phyloP scores from a whole-genome alignment of 2,329 filamentous ascomycete species.

The Colletotrichum destructivum region DNA sequence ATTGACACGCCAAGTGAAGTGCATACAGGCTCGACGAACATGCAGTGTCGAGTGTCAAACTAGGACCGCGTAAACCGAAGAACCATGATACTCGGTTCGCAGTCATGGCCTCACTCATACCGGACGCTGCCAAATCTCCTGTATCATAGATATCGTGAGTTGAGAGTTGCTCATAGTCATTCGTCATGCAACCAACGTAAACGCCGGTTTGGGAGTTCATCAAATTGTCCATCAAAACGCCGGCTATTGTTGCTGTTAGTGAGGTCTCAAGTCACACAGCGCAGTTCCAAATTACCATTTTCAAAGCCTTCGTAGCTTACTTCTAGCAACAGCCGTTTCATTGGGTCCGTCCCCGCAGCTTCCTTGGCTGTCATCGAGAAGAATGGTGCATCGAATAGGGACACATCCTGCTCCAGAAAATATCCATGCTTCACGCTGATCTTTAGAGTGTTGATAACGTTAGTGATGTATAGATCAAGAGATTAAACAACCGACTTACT shows the following conservation, averaged over 20 bases:
- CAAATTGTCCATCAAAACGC: constrained; percentile 61
- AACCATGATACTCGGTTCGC: constrained; percentile 43
- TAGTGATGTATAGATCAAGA: neutral
- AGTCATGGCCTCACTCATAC: constrained; percentile 36
- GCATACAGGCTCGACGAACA: constrained; percentile 53
- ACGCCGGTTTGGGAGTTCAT: constrained; percentile 65
- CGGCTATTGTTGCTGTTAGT: constrained; percentile 54
- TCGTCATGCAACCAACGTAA: constrained; percentile 63
- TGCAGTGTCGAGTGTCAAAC: constrained; percentile 53
- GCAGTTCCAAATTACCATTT: constrained; percentile 50
- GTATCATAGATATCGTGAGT: constrained; percentile 61
- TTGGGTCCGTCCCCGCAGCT: constrained; percentile 64
- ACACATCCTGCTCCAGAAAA: constrained; percentile 63
- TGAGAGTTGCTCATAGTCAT: constrained; percentile 63
- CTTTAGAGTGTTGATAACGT: neutral
- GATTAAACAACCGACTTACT: constrained; percentile 1
- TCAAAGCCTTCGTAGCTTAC: constrained; percentile 54
- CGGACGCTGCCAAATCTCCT: constrained; percentile 47
- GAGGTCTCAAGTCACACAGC: neutral
- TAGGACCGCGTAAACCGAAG: constrained; percentile 50
- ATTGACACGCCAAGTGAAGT: constrained; percentile 51
- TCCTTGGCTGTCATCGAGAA: constrained; percentile 66
- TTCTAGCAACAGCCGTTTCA: constrained; percentile 54
- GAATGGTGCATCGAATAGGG: constrained; percentile 66
- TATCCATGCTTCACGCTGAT: constrained; percentile 49